phyloP scores from a whole-genome alignment of 768 basidiomycete genomes.

The Glaciozyma martinii region DNA sequence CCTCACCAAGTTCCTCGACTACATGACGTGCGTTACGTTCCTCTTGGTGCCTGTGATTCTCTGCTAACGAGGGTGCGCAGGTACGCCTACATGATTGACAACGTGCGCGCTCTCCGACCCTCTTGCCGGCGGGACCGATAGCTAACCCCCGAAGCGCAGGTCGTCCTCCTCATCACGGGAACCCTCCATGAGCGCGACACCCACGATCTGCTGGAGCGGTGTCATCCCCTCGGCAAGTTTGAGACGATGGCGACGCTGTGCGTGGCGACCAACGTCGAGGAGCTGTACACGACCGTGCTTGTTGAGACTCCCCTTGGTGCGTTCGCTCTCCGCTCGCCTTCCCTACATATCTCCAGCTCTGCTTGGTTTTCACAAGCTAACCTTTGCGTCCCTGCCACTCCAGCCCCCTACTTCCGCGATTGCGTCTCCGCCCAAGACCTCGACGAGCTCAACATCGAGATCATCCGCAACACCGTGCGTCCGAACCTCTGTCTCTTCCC shows the following conservation, averaged over 20 bases:
- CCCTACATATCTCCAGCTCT: too few relatives aligned
- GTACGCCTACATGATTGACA: constrained; percentile 99
- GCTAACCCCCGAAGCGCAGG: constrained; percentile 37
- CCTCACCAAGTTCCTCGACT: constrained; percentile 85
- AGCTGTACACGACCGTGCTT: constrained; percentile 89
- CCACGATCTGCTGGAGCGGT: constrained; percentile 88
- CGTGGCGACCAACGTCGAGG: constrained; percentile 96
- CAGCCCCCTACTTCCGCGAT: constrained; percentile 91
- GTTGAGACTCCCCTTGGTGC: constrained; percentile 94
- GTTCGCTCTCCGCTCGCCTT: not conserved
- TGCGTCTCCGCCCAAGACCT: constrained; percentile 91
- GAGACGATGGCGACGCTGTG: constrained; percentile 99
- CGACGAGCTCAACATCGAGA: constrained; percentile 98
- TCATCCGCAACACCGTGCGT: constrained; percentile 77
- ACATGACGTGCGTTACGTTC: constrained; percentile 70
- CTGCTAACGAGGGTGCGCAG: constrained; percentile 42
- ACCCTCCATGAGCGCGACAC: constrained; percentile 95
- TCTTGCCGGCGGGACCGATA: not conserved
- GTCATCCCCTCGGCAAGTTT: constrained; percentile 92
- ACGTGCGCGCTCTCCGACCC: constrained; percentile 40
- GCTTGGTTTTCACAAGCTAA: too few relatives aligned
- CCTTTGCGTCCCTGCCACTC: not conserved
- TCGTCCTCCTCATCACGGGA: constrained; percentile 91
- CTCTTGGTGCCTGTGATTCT: not conserved
- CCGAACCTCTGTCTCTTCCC: not conserved